Conservation (phyloP, 345 rosid genomes). For the Euphorbia lathyris region DNA sequence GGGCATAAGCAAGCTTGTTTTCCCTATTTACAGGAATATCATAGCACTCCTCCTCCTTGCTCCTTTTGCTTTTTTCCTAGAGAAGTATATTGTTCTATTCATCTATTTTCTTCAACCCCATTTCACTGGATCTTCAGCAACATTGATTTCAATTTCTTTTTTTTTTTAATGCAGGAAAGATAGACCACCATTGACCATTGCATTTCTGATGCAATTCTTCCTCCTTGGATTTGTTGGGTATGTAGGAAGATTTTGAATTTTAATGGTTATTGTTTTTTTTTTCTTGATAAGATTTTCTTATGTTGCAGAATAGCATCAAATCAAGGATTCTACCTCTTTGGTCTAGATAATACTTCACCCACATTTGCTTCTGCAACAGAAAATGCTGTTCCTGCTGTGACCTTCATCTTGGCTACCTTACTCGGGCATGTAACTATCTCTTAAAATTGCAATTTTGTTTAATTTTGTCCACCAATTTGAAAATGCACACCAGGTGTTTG, state of each 20-base stretch:
- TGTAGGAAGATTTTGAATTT: not conserved
- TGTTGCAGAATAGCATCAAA: conserved; percentile 48
- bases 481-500: not conserved
- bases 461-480: not conserved
- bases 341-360: conserved; percentile 61
- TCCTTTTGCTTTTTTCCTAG: conserved; percentile 60
- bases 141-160: not conserved
- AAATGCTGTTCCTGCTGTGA: conserved; percentile 65
- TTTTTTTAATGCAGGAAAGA: conserved; percentile 38
- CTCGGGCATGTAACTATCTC: conserved; percentile 34
- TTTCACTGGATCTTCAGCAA: not conserved
- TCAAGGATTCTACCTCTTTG: conserved; percentile 62
- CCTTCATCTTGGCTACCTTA: conserved; percentile 57
- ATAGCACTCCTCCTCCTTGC: conserved; percentile 53
- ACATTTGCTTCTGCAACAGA: conserved; percentile 71
- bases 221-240: conserved; percentile 67
- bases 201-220: conserved; percentile 53
- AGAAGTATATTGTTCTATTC: conserved; percentile 38
- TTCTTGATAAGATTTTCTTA: not conserved
- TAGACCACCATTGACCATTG: conserved; percentile 40
- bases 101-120: not conserved
- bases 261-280: not conserved
- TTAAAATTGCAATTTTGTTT: not conserved
- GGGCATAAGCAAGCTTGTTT: conserved; percentile 74
- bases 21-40: conserved; percentile 63